Base-by-base conservation (phyloP, 140 eudicot species). In the Cichorium intybus region DNA sequence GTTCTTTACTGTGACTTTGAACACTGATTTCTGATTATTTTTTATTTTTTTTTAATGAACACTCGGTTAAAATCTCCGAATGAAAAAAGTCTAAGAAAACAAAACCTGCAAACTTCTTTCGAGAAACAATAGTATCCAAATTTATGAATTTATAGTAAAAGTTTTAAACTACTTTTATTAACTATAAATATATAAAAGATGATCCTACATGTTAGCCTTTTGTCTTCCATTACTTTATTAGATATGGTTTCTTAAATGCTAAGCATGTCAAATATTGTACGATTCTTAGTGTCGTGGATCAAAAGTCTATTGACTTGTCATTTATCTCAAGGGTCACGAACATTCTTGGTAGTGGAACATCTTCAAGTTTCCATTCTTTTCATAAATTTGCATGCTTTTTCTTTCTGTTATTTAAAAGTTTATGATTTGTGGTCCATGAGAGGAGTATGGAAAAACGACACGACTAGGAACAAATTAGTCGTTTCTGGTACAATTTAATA, bases 371-470 rank as follows among this genome's bases (percentile, higher is more conserved):
- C 79, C 70, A 34, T 7, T 12, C 5, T 63, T 27, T 27, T n/a
- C 23, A 7, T 53, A 41, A 24, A 22, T 18, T 37, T 24, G 49
- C 50, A 6, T 70, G 43, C 2, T 37, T 51, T 10, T 48, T 48
- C 20, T 62, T n/a, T 34, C 8, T 24, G 31, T 23, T 41, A 51
- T 45, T 64, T 64, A 45, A 47, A 21, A 6, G 21, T 31, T 20
- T 59, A 37, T 27, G 24, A 67, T 67, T 67, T 39, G 80, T 75
- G 80, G 80, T 75, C 80, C 80, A 27, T 50, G 29, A 3, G 12
- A 48, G 48, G 62, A 57, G 10, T 33, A 34, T 52, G 69, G 75
- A 75, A 60, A 66, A 59, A 27, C 51, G 75, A 60, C 79, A 67
- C 12, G 49, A 21, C 29, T 58, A 11, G 4, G 27, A 45, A 62